These are phyloP conservation scores for Claviceps africana DNA, from an alignment of 2,329 filamentous ascomycete genomes.

Conservation along the genomic window DNA sequence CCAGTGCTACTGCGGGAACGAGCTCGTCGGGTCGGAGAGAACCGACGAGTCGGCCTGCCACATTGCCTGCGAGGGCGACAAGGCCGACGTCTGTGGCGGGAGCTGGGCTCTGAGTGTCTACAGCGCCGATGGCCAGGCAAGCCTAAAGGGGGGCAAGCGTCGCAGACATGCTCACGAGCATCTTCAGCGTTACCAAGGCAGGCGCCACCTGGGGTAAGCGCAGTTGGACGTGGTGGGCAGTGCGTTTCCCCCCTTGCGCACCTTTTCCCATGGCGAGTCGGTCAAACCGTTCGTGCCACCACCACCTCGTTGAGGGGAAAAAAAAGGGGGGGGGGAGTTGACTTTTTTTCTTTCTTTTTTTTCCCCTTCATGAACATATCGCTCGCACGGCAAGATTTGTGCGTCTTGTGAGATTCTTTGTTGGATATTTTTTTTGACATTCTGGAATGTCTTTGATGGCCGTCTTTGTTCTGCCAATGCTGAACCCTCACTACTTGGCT, in stretches of 20 bases:
- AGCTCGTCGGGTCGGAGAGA: conserved; percentile 20
- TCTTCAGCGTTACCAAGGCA: conserved; percentile 18
- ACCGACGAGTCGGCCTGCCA: conserved; percentile 31
- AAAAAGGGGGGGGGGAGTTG: neutral
- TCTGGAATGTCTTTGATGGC: too few relatives aligned
- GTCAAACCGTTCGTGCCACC: neutral
- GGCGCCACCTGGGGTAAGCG: conserved; percentile 12
- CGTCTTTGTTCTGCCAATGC: too few relatives aligned
- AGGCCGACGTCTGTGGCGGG: conserved; percentile 36
- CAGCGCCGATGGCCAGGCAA: conserved; percentile 21
- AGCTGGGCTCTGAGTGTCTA: conserved; percentile 31
- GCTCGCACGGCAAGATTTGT: neutral
- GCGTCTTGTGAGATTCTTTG: neutral
- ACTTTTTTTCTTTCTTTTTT: neutral
- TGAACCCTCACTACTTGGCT: too few relatives aligned
- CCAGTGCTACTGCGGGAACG: conserved; percentile 40
- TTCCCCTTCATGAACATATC: neutral
- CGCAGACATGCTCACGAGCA: conserved; percentile 26
- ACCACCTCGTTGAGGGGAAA: neutral
- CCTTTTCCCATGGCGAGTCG: too few relatives aligned
- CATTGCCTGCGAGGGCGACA: conserved; percentile 32
- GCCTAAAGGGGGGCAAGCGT: conserved; percentile 13
- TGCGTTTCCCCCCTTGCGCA: neutral
- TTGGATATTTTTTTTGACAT: neutral
- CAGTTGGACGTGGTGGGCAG: neutral